These are phyloP conservation scores for Fusarium tupiense DNA, from an alignment of 2,329 filamentous ascomycete species.

Conservation along the genomic window DNA sequence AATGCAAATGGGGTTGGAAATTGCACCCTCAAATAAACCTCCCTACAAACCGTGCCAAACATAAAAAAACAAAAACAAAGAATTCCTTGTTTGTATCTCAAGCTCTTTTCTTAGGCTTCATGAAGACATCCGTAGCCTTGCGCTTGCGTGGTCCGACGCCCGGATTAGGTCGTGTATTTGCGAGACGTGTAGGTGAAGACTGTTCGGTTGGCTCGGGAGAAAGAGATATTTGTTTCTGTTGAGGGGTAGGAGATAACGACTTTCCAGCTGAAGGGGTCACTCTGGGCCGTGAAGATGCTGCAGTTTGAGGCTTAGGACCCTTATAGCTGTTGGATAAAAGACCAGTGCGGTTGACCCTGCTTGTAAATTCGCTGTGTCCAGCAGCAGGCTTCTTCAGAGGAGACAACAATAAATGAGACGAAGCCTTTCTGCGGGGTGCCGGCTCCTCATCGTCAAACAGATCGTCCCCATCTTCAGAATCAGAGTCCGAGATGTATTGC, in stretches of 20 bases:
- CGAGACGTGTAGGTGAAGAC: slow-evolving; percentile 33
- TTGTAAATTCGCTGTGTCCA: neutral
- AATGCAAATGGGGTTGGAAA: neutral
- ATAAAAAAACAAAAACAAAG: neutral
- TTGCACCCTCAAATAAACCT: neutral
- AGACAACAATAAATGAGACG: slow-evolving; percentile 22
- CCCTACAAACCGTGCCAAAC: neutral
- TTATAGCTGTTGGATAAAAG: slow-evolving; percentile 45
- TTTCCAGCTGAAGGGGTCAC: slow-evolving; percentile 5
- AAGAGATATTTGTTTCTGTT: slow-evolving; percentile 31
- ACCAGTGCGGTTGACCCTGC: slow-evolving; percentile 32
- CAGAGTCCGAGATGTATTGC: slow-evolving; percentile 54
- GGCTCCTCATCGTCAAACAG: slow-evolving; percentile 39
- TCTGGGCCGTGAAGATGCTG: slow-evolving; percentile 18
- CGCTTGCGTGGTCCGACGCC: slow-evolving; percentile 50
- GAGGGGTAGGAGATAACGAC: slow-evolving; percentile 23
- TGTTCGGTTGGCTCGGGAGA: slow-evolving; percentile 27
- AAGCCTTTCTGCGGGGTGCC: slow-evolving; percentile 12
- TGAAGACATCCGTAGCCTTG: slow-evolving; percentile 61
- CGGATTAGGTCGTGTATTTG: slow-evolving; percentile 9
- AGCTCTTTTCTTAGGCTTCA: slow-evolving; percentile 54
- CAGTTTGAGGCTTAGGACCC: slow-evolving; percentile 28
- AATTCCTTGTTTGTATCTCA: neutral
- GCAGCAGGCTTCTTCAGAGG: slow-evolving; percentile 34
- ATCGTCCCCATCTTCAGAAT: slow-evolving; percentile 37